These are phyloP conservation scores for Quillaja saponaria DNA, from an alignment of 306 rosid genomes.

Conservation along the genomic window DNA sequence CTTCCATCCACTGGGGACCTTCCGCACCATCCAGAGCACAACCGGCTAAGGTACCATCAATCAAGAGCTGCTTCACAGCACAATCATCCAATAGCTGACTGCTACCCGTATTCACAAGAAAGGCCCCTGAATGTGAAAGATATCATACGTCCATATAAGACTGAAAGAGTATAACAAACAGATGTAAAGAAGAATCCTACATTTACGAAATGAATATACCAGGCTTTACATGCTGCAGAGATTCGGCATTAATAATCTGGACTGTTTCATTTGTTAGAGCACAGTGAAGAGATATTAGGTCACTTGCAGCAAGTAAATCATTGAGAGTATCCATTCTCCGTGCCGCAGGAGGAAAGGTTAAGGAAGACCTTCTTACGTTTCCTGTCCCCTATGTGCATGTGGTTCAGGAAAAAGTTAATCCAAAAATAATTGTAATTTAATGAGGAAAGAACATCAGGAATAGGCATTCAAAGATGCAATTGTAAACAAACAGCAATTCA, in stretches of 20 bases:
- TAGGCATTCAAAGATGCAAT: neutral
- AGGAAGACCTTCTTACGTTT: slow-evolving; percentile 38
- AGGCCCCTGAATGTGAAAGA: slow-evolving; percentile 65
- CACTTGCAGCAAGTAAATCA: slow-evolving; percentile 96
- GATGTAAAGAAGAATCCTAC: slow-evolving; percentile 10
- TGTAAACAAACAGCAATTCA: neutral
- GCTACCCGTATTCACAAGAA: slow-evolving; percentile 94
- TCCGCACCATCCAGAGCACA: slow-evolving; percentile 99
- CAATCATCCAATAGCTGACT: slow-evolving; percentile 97
- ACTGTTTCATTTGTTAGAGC: slow-evolving; percentile 85
- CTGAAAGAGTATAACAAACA: slow-evolving; percentile 11
- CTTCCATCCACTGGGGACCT: slow-evolving; percentile 99
- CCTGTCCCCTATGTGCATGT: slow-evolving; percentile 55
- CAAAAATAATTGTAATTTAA: slow-evolving; percentile 21
- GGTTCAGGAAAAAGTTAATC: slow-evolving; percentile 27
- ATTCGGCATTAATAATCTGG: slow-evolving; percentile 85
- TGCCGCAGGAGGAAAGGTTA: slow-evolving; percentile 81
- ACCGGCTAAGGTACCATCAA: slow-evolving; percentile 96
- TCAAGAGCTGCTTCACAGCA: slow-evolving; percentile 93
- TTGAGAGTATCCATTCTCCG: slow-evolving; percentile 98
- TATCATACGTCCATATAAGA: slow-evolving; percentile 19
- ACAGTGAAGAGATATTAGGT: slow-evolving; percentile 92
- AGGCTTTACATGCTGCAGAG: slow-evolving; percentile 91
- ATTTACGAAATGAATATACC: slow-evolving; percentile 47
- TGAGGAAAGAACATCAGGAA: neutral